These are phyloP conservation scores for Triticum timopheevii DNA, from an alignment of 176 grass and related monocot species.

Conservation along the genomic window DNA sequence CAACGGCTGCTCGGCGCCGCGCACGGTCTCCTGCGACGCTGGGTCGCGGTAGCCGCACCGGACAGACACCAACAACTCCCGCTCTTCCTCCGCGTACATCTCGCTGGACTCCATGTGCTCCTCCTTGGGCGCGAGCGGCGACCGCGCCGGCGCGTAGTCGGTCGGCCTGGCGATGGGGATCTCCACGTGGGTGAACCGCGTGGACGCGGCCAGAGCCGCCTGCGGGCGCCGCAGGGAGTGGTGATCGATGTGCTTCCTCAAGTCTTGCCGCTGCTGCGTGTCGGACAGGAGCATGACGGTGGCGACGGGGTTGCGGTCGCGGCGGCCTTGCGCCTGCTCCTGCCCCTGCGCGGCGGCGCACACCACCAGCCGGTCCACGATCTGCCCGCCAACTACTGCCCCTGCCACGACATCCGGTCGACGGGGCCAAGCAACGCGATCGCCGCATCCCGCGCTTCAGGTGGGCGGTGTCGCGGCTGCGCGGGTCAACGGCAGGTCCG, in stretches of 20 bases:
- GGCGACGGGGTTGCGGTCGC: no score
- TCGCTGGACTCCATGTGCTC: constrained; percentile 27
- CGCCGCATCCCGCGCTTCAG: constrained; percentile 74
- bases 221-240: not conserved
- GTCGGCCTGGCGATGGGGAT: constrained; percentile 48
- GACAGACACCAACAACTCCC: constrained; percentile 67
- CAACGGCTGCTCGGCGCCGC: constrained; percentile 46
- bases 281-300: no score
- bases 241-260: no score
- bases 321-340: no score
- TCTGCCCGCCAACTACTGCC: constrained; percentile 67
- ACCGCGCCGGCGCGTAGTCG: not conserved
- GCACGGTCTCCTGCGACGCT: constrained; percentile 40
- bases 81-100: constrained; percentile 88
- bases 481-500: no score
- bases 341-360: no score
- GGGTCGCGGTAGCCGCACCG: constrained; percentile 68
- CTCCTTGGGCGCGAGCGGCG: constrained; percentile 19
- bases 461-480: no score
- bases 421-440: constrained; percentile 60
- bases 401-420: constrained; percentile 82
- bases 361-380: constrained; percentile 44
- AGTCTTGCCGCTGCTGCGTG: no score
- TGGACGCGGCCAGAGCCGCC: constrained; percentile 26
- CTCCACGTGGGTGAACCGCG: constrained; percentile 73